Conservation (phyloP, 208 protist genomes). For the Willaertia magna region DNA sequence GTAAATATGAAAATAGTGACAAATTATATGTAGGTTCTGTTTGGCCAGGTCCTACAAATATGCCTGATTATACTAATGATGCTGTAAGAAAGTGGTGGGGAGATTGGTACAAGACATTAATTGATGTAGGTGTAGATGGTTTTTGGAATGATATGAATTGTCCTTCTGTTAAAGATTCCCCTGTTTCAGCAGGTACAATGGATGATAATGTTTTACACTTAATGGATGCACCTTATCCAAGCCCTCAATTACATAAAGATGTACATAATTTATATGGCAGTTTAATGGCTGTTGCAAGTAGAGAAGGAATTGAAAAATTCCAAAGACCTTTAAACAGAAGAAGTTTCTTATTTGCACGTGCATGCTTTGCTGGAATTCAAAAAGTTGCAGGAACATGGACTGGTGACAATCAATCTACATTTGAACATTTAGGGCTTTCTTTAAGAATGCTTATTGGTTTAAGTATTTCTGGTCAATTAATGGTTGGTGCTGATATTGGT, state of each 20-base stretch:
- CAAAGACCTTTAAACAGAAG: constrained; percentile 4
- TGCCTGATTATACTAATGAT: constrained; percentile 46
- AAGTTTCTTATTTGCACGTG: constrained; percentile 27
- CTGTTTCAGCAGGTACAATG: neutral
- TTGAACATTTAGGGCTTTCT: constrained; percentile 37
- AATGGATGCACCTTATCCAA: constrained; percentile 11
- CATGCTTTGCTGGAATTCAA: constrained; percentile 40
- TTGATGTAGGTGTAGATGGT: constrained; percentile 38
- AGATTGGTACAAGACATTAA: constrained; percentile 25
- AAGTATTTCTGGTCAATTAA: constrained; percentile 55
- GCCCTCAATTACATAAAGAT: constrained; percentile 25
- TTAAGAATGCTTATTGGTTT: constrained; percentile 48
- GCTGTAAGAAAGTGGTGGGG: constrained; percentile 35
- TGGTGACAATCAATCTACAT: constrained; percentile 50
- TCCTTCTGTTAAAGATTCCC: neutral
- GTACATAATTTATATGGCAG: constrained; percentile 54
- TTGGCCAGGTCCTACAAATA: constrained; percentile 39
- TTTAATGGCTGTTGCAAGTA: constrained; percentile 21
- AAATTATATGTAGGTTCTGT: constrained; percentile 26
- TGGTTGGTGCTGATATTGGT: constrained; percentile 74
- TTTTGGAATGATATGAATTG: constrained; percentile 79
- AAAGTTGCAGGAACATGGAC: constrained; percentile 47
- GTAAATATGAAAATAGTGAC: constrained; percentile 4
- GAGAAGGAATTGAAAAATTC: neutral
- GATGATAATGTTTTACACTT: constrained; percentile 2